Percentiles rank a stretch among this genome's conserved stretches.
Conservation (phyloP, 306 rosid genomes). For the Rosa rugosa region DNA sequence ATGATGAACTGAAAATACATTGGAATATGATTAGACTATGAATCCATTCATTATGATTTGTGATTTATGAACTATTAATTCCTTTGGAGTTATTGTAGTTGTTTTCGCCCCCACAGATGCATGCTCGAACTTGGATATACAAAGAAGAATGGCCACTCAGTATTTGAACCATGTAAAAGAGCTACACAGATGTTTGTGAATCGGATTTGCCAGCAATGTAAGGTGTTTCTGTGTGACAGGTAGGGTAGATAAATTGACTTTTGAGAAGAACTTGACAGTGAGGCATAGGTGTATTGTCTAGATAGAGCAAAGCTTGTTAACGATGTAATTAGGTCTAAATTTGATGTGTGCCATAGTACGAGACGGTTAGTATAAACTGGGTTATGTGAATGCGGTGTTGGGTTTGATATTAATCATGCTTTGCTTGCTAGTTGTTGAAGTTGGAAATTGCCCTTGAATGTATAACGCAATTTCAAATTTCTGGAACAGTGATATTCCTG, state of each 20-base stretch:
- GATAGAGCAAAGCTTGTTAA: not conserved
- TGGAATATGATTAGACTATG: not conserved
- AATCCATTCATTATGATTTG: not conserved
- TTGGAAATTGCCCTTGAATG: not conserved
- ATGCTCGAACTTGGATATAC: not conserved
- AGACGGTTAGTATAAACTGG: not conserved
- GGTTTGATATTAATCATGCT: not conserved
- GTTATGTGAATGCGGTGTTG: not conserved
- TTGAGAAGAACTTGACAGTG: conserved; percentile 1
- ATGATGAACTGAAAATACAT: not conserved
- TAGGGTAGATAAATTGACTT: not conserved
- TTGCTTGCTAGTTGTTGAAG: not conserved
- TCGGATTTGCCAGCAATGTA: not conserved
- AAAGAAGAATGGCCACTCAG: not conserved
- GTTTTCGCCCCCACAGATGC: not conserved
- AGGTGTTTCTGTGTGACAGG: not conserved
- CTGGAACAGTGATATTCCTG: not conserved
- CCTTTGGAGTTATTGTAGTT: not conserved
- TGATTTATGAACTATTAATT: not conserved
- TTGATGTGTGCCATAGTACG: not conserved
- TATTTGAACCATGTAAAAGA: not conserved
- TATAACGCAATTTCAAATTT: not conserved
- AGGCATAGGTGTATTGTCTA: not conserved
- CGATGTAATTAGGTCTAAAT: not conserved
- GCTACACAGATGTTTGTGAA: not conserved